Conservation (phyloP, 2,329 filamentous ascomycete genomes). For the Talaromyces atroroseus region DNA sequence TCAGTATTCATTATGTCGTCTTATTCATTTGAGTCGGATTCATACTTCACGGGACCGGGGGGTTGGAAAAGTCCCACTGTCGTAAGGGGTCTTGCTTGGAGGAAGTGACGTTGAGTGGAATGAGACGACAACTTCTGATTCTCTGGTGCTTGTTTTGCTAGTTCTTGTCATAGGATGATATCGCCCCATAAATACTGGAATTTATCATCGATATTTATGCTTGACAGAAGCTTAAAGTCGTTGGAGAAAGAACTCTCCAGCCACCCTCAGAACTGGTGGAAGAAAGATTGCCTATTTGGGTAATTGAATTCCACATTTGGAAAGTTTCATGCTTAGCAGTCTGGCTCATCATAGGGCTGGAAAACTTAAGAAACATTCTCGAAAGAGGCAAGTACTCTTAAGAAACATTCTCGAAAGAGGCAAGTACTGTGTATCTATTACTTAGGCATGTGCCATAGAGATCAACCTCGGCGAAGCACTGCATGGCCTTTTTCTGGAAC, state of each 20-base stretch:
- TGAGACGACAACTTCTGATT: not conserved
- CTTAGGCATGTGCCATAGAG: not conserved
- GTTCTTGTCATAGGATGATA: not conserved
- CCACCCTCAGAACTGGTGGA: not conserved
- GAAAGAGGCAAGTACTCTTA: not conserved
- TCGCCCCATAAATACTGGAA: constrained; percentile 14
- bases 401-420: not conserved
- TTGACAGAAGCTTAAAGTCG: not conserved
- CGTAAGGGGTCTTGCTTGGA: not conserved
- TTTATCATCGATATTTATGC: not conserved
- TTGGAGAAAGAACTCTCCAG: not conserved
- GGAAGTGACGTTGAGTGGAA: not conserved
- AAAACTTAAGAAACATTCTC: not conserved
- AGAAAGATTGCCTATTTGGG: constrained; percentile 8
- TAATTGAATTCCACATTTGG: not conserved
- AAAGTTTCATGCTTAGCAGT: not conserved
- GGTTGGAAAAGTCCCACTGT: not conserved
- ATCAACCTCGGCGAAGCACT: not conserved
- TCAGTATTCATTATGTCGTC: not conserved
- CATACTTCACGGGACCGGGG: not conserved
- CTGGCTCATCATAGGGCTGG: not conserved
- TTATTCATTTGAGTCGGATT: not conserved
- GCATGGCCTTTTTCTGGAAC: not conserved
- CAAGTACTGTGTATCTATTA: not conserved
- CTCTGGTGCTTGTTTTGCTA: not conserved